Evolutionary conservation across 2,329 filamentous ascomycete genomes (phyloP).

Genomic region (Claviceps digitariae): DNA sequence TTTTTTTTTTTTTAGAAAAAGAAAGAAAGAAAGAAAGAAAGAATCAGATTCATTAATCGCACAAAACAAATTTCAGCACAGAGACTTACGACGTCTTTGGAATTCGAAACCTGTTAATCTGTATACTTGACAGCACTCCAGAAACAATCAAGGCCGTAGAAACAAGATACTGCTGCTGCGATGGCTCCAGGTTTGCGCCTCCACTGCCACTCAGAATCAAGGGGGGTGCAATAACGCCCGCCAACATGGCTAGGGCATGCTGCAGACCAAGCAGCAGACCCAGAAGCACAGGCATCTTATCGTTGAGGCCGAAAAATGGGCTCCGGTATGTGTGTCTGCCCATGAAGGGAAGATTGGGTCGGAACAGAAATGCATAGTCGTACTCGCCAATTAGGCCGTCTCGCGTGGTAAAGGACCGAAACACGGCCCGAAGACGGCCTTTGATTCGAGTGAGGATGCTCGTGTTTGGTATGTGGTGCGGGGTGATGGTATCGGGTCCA

Average conservation of each 20-base stretch:
- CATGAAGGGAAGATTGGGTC: conserved; percentile 71
- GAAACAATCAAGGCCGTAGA: conserved; percentile 69
- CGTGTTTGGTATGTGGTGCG: conserved; percentile 21
- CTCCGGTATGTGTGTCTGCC: conserved; percentile 37
- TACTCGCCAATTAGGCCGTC: conserved; percentile 74
- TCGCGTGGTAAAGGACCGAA: conserved; percentile 37
- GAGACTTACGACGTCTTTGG: conserved; percentile 46
- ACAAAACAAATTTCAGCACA: no score
- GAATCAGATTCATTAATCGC: no score
- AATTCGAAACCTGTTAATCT: conserved; percentile 67
- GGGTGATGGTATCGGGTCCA: conserved; percentile 35
- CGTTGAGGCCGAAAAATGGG: conserved; percentile 76
- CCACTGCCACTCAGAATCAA: conserved; percentile 51
- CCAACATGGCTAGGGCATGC: conserved; percentile 65
- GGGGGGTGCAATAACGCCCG: conserved; percentile 64
- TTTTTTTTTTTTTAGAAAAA: background rate
- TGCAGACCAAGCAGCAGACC: conserved; percentile 66
- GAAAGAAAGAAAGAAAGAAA: no score
- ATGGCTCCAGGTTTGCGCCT: conserved; percentile 48
- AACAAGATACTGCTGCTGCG: conserved; percentile 61
- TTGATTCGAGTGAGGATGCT: conserved; percentile 12
- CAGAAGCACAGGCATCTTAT: conserved; percentile 61
- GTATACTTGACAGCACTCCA: conserved; percentile 58
- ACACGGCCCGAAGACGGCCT: conserved; percentile 11
- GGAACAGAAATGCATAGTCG: conserved; percentile 83